Base-by-base conservation (phyloP, 2,329 filamentous ascomycete genomes). In the Alternaria consortialis region DNA sequence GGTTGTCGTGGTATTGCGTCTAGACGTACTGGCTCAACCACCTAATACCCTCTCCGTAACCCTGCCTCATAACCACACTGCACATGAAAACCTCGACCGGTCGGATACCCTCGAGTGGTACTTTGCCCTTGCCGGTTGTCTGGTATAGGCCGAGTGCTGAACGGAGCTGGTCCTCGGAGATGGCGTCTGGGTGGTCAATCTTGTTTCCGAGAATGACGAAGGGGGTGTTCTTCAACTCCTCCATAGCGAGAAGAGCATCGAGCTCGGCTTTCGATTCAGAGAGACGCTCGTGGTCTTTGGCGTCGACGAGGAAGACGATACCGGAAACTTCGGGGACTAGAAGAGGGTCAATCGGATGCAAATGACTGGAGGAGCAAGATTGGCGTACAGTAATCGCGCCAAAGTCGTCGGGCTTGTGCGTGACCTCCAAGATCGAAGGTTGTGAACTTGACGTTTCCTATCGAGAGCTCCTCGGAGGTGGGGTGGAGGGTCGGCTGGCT, bases 171-270 rank as follows among this genome's bases (percentile, higher is more conserved):
- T 98, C 94, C 86, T 99, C 95, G 68, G 91, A 94, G 56, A 98
- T 90, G 65, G 95, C 95, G 72, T 96, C 91, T 55, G 94, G 94
- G 84, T 98, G 94, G 81, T 99, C 95, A 80, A 99, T 99, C 89
- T 99, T 99, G 89, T 99, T 99, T 73, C 95, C 95, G 66, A 99
- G 88, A 72, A 99, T 89, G 64, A 98, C 88, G 81, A 98, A 98
- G 56, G 95, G 95, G 8, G 97, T 95, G 86, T 97, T 97, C 79
- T 88, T 85, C 39, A 99, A 88, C 79, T 98, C 94, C 83, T 99
- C 95, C 94, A 99, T 97, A 65, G 92, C 89, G 70, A 99, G 87
- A 53, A 98, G 91, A 8, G 80, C 93, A 77, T 99, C 95, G 65
- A 99, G 91, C 85, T 99, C 95, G 74, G 91, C 94, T 85, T 98